Percentiles rank a stretch among this genome's conserved stretches.
phyloP scores from a whole-genome alignment of 2,329 filamentous ascomycete genomes.

The Alternaria arborescens region DNA sequence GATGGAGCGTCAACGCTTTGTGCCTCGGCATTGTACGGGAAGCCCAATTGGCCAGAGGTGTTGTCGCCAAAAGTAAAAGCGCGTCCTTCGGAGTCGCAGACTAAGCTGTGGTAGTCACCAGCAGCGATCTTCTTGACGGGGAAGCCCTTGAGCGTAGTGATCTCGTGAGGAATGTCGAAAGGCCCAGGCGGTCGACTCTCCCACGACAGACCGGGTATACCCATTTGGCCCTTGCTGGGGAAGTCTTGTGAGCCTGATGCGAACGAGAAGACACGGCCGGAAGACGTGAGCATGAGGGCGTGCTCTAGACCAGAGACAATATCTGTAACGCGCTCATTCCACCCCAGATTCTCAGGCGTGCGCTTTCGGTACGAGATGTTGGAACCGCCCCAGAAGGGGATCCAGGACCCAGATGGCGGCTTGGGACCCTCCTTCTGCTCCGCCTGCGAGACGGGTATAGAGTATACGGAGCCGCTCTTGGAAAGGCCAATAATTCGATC shows the following conservation, averaged over 20 bases:
- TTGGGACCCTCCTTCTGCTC: constrained; percentile 75
- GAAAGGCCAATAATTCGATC: constrained; percentile 85
- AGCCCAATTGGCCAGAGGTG: constrained; percentile 87
- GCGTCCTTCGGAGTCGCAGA: constrained; percentile 76
- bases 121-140: constrained; percentile 78
- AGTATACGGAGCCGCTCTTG: constrained; percentile 80
- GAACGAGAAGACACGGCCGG: constrained; percentile 87
- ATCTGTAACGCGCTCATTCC: constrained; percentile 76
- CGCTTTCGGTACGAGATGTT: constrained; percentile 77
- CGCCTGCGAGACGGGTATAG: constrained; percentile 76
- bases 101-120: constrained; percentile 87
- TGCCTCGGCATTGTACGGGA: constrained; percentile 70
- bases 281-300: constrained; percentile 82
- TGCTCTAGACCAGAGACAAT: constrained; percentile 85
- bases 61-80: constrained; percentile 94
- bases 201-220: constrained; percentile 84
- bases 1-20: constrained; percentile 74
- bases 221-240: constrained; percentile 85
- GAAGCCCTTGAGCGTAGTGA: constrained; percentile 74
- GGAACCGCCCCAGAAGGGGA: constrained; percentile 74
- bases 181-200: constrained; percentile 76
- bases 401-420: constrained; percentile 71
- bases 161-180: constrained; percentile 83
- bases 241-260: constrained; percentile 81
- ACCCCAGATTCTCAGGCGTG: constrained; percentile 69